Base-by-base conservation (phyloP, 305 asterid species). In the Fraxinus latifolia region DNA sequence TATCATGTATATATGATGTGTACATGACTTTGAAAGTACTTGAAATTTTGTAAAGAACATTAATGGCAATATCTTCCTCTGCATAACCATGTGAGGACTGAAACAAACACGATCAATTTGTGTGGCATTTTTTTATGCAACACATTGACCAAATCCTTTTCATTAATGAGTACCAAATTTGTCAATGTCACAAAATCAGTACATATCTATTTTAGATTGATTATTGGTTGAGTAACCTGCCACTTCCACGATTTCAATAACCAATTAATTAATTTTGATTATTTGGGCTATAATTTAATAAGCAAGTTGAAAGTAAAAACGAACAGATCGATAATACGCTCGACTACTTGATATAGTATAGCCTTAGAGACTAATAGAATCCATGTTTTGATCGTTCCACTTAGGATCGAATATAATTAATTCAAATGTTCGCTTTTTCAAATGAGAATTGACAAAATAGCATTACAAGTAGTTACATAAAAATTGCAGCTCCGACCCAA, bases 81-180 rank as follows among this genome's bases (percentile, higher is more conserved):
- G 90, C 82, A 80, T 82, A 83, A 82, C 74, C 89, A 87, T 82
- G 87, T 87, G 90, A 82, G 70, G 27, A 33, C 76, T 31, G 71
- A 60, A 21, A 19, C 70, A 58, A 58, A 60, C 71, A 23, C 33
- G n/a, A 62, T 62, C 11, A 62, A 62, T 62, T 62, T 62, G 71
- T 62, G 71, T 23, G 33, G 33, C 71, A 34, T 34, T 15, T 19
- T 84, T 84, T 39, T 70, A 15, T 53, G 39, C 73, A 47, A 34
- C 83, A 23, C 83, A 62, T 81, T 87, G 86, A 85, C 90, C 85
- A 87, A 65, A 83, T 85, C 82, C 3, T 39, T 75, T 70, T 47
- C 37, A 77, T 55, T 77, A 78, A 67, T 62, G 71, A 62, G 33
- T 27, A 23, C 34, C 72, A 9, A 62, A 23, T 23, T 62, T 62